Conservation (phyloP, 176 grass and related monocot species). For the Oryza rufipogon region DNA sequence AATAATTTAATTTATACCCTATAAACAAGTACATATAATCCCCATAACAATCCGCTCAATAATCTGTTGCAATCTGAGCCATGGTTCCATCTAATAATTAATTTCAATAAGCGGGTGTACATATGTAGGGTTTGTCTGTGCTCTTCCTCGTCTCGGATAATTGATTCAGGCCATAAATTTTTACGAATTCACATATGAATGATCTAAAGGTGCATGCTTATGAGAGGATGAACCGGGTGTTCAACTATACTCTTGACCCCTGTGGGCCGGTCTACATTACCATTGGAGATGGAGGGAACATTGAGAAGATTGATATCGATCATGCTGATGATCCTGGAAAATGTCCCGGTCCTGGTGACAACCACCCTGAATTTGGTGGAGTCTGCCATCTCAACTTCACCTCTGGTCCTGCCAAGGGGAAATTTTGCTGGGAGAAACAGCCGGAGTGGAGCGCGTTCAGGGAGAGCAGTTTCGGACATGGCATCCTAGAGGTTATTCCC, state of each 20-base stretch:
- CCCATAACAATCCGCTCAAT: too few species aligned
- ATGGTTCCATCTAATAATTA: too few species aligned
- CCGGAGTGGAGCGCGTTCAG: constrained; percentile 91
- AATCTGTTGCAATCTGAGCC: too few species aligned
- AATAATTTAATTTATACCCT: too few species aligned
- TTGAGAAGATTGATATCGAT: constrained; percentile 74
- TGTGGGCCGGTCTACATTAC: constrained; percentile 84
- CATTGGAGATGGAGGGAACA: constrained; percentile 87
- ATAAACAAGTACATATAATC: too few species aligned
- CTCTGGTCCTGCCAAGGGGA: constrained; percentile 75
- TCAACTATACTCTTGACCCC: constrained; percentile 74
- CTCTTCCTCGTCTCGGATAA: too few species aligned
- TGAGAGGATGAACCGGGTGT: constrained; percentile 88
- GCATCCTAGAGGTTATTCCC: constrained; percentile 69
- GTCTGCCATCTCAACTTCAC: constrained; percentile 88
- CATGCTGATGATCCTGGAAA: constrained; percentile 80
- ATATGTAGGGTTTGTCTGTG: too few species aligned
- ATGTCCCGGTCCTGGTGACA: constrained; percentile 65
- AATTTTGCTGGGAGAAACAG: constrained; percentile 83
- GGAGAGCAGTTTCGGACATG: constrained; percentile 96
- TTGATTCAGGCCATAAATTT: too few species aligned
- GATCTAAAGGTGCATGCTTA: constrained; percentile 79
- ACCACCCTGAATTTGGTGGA: constrained; percentile 76
- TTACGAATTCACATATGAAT: too few species aligned
- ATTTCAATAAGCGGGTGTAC: too few species aligned